A percentile compares a stretch with the other conserved stretches of the same genome.
phyloP scores from a whole-genome alignment of 225 moss, liverwort and hornwort genomes.

The Takakia lepidozioides region DNA sequence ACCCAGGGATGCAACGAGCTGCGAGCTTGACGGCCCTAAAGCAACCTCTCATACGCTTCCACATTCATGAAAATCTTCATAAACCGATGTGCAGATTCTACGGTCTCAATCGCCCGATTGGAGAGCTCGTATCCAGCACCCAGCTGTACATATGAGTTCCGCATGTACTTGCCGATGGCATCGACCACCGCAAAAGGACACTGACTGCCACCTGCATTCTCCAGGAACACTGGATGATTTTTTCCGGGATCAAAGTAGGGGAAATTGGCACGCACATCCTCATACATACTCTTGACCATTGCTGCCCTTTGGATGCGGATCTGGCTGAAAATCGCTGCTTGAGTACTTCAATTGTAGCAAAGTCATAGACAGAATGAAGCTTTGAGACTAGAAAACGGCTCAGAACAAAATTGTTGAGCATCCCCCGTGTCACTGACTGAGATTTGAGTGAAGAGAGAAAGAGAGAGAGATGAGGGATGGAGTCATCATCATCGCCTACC shows the following conservation, averaged over 20 bases:
- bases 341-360: too few relatives aligned
- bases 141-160: constrained; percentile 21
- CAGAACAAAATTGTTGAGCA: too few relatives aligned
- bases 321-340: too few relatives aligned
- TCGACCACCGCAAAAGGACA: constrained; percentile 45
- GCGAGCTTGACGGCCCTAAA: constrained; percentile 38
- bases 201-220: constrained; percentile 52
- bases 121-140: constrained; percentile 40
- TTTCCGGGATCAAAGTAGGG: constrained; percentile 22
- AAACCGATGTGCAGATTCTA: constrained; percentile 29
- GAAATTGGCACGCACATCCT: constrained; percentile 40
- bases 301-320: too few relatives aligned
- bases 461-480: too few relatives aligned
- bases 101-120: constrained; percentile 24
- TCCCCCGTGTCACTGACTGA: too few relatives aligned
- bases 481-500: too few relatives aligned
- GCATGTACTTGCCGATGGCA: constrained; percentile 43
- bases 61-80: constrained; percentile 52
- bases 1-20: constrained; percentile 28
- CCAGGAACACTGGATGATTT: constrained; percentile 29
- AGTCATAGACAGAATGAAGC: too few relatives aligned
- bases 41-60: constrained; percentile 35
- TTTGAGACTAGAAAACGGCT: too few relatives aligned
- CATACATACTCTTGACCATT: constrained; percentile 33
- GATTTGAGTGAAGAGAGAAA: too few relatives aligned